Evolutionary conservation across 2,329 filamentous ascomycete genomes (phyloP), one percentile per base, ranked within the genome.

Genomic region (Ophiostoma sp.): DNA sequence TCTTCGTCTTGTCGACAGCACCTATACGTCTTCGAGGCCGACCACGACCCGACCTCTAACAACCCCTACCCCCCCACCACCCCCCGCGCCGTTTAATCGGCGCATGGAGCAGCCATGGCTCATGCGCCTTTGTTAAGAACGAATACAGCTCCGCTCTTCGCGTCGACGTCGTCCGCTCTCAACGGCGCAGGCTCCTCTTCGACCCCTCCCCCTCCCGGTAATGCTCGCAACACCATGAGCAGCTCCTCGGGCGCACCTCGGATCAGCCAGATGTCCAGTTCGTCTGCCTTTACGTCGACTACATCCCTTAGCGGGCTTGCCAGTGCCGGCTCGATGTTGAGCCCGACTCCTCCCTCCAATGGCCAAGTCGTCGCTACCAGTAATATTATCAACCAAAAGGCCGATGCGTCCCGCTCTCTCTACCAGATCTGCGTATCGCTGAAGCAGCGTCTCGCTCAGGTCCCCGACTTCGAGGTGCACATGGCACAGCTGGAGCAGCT

Each of bases 341-440:
- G 36, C 38, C 18, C 78, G 45, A 73, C 73, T n/a, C 70, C 79
- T 66, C 72, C 74, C 9, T 80, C 83, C 64, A 85, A 82, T 70
- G 87, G 87, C 63, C 86, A 86, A 70, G 85, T 93, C 71, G 81
- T 92, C 74, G 90, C 93, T 70, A 92, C 90, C 70, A 86, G 91
- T 77, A 97, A 97, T 78, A 96, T 99, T 77, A 97, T 99, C 83
- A 99, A 99, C 80, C 91, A 94, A 79, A 91, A 92, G 77, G 95
- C 93, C 77, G 93, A 97, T 77, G 93, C 95, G 72, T 92, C 91
- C 68, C 86, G 89, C 70, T 97, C 93, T 11, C 86, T 99, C 38
- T 99, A 97, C 79, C 94, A 98, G 79, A 97, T 96, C 78, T 98
- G 95, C 77, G 85, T 96, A 73, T 88, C 89, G 67, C 83, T 98